Evolutionary conservation across 2,329 filamentous ascomycete species (phyloP).

Genomic region (Clonostachys solani): DNA sequence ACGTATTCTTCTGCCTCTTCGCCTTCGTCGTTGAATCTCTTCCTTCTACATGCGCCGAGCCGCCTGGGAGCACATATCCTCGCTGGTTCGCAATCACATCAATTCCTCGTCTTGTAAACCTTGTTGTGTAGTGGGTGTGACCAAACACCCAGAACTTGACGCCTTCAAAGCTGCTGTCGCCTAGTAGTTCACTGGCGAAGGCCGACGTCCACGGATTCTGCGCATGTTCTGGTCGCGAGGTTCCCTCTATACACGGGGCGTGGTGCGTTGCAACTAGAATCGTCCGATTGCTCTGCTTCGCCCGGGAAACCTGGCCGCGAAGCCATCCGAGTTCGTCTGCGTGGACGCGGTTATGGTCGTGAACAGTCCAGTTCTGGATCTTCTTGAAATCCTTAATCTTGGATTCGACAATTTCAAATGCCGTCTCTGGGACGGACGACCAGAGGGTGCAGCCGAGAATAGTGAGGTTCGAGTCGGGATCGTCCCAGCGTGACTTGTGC

Average conservation of each 20-base stretch:
- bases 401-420: conserved; percentile 25
- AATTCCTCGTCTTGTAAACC: too few relatives aligned
- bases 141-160: conserved; percentile 41
- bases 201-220: conserved; percentile 40
- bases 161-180: conserved; percentile 1
- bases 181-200: conserved; percentile 45
- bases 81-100: neutral
- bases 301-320: conserved; percentile 22
- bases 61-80: neutral
- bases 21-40: too few relatives aligned
- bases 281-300: conserved; percentile 4
- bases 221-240: conserved; percentile 42
- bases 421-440: conserved; percentile 38
- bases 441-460: conserved; percentile 56
- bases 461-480: conserved; percentile 28
- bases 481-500: conserved; percentile 18
- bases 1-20: too few relatives aligned
- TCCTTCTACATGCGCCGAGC: too few relatives aligned
- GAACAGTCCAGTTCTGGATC: conserved; percentile 46
- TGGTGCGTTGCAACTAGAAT: conserved; percentile 54
- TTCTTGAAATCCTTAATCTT: conserved; percentile 49
- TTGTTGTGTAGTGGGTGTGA: conserved; percentile 33
- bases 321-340: conserved; percentile 48
- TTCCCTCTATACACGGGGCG: conserved; percentile 43
- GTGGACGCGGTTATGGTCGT: conserved; percentile 43